These are phyloP conservation scores for Biscutella auriculata DNA, from an alignment of 441 rosid species.

Conservation along the genomic window DNA sequence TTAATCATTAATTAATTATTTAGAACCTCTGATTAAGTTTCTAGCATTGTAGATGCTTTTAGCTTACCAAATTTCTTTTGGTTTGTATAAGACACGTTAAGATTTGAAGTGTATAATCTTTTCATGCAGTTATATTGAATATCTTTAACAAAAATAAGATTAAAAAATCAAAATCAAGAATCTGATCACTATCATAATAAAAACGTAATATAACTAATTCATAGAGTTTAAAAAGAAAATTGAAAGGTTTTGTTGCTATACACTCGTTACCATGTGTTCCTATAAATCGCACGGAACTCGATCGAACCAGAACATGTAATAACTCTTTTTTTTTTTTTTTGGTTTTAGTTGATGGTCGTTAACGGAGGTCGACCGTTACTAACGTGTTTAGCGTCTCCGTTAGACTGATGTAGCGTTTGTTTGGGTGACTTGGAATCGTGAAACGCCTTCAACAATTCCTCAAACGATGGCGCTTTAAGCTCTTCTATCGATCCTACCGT, in stretches of 20 bases:
- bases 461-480: conserved; percentile 79
- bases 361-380: conserved; percentile 58
- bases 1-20: too few relatives aligned
- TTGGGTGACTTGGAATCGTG: conserved; percentile 55
- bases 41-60: too few relatives aligned
- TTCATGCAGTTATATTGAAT: too few relatives aligned
- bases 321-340: too few relatives aligned
- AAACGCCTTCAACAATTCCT: conserved; percentile 60
- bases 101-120: too few relatives aligned
- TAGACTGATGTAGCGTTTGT: conserved; percentile 32
- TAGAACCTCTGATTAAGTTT: too few relatives aligned
- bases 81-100: too few relatives aligned
- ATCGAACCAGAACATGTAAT: too few relatives aligned
- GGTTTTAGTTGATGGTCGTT: conserved; percentile 57
- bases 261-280: conserved; percentile 8
- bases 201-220: not conserved
- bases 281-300: conserved; percentile 13
- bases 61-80: too few relatives aligned
- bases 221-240: not conserved
- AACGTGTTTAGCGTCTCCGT: conserved; percentile 62
- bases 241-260: not conserved
- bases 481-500: conserved; percentile 69
- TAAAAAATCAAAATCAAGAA: too few relatives aligned
- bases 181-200: too few relatives aligned
- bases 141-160: too few relatives aligned